Evolutionary conservation across 1,139 yeast species (phyloP).

Genomic region (Pichia sp.): DNA sequence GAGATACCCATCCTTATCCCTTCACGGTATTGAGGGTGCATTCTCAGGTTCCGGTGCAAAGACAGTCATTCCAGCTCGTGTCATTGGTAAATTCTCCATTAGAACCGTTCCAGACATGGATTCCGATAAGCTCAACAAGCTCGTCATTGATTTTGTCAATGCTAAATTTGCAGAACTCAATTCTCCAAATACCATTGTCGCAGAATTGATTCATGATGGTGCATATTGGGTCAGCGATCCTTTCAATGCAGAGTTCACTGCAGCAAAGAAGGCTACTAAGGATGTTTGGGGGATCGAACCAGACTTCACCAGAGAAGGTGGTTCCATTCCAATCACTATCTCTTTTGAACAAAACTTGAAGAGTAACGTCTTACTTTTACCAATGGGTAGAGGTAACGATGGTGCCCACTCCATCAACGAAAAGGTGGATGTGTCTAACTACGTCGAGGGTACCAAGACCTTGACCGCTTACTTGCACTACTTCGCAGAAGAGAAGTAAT

Average conservation of each 20-base stretch:
- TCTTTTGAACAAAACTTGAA: constrained; percentile 83
- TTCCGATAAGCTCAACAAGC: constrained; percentile 65
- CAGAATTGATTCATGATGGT: constrained; percentile 88
- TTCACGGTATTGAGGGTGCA: constrained; percentile 98
- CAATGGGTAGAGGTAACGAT: constrained; percentile 98
- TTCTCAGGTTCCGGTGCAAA: constrained; percentile 93
- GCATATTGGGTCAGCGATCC: constrained; percentile 96
- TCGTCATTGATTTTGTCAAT: constrained; percentile 67
- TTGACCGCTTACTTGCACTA: constrained; percentile 91
- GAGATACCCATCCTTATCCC: constrained; percentile 94
- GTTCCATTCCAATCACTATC: constrained; percentile 93
- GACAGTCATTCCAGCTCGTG: constrained; percentile 96
- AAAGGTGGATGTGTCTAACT: constrained; percentile 82
- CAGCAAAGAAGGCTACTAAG: constrained; percentile 91
- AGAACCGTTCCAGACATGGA: constrained; percentile 96
- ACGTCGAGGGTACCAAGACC: constrained; percentile 89
- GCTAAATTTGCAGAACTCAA: constrained; percentile 56
- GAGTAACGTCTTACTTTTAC: constrained; percentile 80
- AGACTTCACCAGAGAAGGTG: constrained; percentile 97
- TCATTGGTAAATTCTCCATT: constrained; percentile 88
- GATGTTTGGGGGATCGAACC: constrained; percentile 94
- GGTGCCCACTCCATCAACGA: constrained; percentile 99
- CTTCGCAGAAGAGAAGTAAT: too few species aligned
- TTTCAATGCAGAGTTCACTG: constrained; percentile 83
- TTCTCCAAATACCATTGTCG: constrained; percentile 68